These are phyloP conservation scores for Axilococcus clingmanii DNA, from an alignment of 139 green algal species.

Conservation along the genomic window DNA sequence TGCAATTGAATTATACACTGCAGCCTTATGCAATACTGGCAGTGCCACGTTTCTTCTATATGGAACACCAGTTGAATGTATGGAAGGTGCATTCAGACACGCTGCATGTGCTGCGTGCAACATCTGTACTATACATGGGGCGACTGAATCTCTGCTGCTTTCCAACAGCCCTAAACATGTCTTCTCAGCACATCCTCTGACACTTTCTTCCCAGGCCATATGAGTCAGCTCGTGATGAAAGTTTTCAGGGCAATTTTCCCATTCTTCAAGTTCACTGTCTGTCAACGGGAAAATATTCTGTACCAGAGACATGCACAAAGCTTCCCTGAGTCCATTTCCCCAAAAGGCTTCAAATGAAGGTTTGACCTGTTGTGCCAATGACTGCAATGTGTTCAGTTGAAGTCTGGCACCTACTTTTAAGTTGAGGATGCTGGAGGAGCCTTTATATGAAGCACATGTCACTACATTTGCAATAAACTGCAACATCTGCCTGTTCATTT, in stretches of 20 bases:
- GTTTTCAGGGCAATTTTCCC: conserved; percentile 45
- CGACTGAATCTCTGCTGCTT: conserved; percentile 41
- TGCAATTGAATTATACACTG: conserved; percentile 64
- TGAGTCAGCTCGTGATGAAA: conserved; percentile 56
- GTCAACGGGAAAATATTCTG: conserved; percentile 47
- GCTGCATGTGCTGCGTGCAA: conserved; percentile 23
- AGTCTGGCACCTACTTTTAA: conserved; percentile 26
- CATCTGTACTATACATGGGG: conserved; percentile 39
- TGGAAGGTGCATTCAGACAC: neutral
- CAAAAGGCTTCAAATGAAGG: conserved; percentile 25
- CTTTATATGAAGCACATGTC: conserved; percentile 32
- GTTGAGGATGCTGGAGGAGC: conserved; percentile 13
- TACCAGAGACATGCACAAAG: too few relatives aligned
- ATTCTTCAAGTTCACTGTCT: conserved; percentile 60
- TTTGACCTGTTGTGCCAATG: neutral
- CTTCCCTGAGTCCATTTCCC: conserved; percentile 8
- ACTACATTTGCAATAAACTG: conserved; percentile 43
- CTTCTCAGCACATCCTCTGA: conserved; percentile 57
- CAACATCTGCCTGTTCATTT: conserved; percentile 42
- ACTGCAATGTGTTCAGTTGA: too few relatives aligned
- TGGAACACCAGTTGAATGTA: conserved; percentile 15
- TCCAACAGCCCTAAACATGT: conserved; percentile 50
- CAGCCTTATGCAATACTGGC: conserved; percentile 72
- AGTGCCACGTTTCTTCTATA: conserved; percentile 6
- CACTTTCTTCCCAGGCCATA: conserved; percentile 44